Base-by-base conservation (phyloP, 345 rosid species). In the Cochlearia excelsa region DNA sequence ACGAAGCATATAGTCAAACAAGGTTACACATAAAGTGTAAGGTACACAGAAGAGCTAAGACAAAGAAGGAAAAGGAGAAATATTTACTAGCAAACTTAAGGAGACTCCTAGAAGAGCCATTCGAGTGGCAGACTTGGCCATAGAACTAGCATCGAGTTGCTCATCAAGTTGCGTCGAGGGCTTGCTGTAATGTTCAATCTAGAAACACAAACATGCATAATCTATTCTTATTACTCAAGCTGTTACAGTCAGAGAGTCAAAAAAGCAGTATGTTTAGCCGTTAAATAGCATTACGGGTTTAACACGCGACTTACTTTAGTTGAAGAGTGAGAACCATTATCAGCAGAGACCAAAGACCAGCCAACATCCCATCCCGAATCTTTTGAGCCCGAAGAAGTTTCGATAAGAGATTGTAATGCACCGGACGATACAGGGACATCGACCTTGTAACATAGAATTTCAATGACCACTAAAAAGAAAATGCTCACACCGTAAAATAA, bases 281-380 rank as follows among this genome's bases (percentile, higher is more conserved):
- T 16, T 16, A 16, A 16, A 16, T 16, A 16, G 23, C 23, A 16
- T 16, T 16, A 16, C 23, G 23, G 23, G 23, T 16, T 16, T 16
- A 16, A 16, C 23, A 16, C 7, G 60, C 31, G 64, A 67, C 67
- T 53, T 60, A 62, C 74, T 44, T 65, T 77, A 51, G 43, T 26
- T 8, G 67, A 60, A 46, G 77, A 66, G 72, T 72, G 83, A 44
- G 78, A 59, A 71, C 44, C 75, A 53, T 58, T 73, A 51, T 72
- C 78, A 26, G 75, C 65, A 11, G 87, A 77, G 46, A 84, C 85
- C 61, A 89, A 59, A 59, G 97, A 93, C 99, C 99, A 89, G 64
- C 99, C 99, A 60, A 82, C 67, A 77, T 93, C 97, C 97, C 97
- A 93, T 61, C 81, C 87, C 56, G 82, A 82, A 63, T 82, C 90